Evolutionary conservation across 1,284 basidiomycete genomes (phyloP), one percentile per base, ranked within the genome.

Genomic region (Sporisorium sorghi): DNA sequence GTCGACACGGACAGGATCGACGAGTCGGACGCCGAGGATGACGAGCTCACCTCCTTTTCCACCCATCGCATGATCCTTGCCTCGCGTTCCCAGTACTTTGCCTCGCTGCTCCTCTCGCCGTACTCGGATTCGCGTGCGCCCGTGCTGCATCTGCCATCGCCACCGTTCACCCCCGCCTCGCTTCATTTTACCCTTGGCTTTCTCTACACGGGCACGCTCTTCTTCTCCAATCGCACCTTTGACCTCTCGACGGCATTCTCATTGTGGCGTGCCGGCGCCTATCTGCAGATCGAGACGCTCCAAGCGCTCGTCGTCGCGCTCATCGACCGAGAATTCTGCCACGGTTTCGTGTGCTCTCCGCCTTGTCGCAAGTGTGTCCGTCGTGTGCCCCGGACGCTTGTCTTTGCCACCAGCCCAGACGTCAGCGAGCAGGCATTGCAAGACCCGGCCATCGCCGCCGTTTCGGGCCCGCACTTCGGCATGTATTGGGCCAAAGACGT

Each of bases 151-250:
- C 56, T 82, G 8, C 80, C 80, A 2, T 65, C 70, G 28, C 94
- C 95, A 0, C 95, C 95, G 0, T 98, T 98, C 86, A 97, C 96
- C 0, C 92, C 95, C 0, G 92, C 94, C 0, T 93, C 94, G 0
- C 87, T 97, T 3, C 94, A 97, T 85, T 98, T 98, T 83, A 93
- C 93, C 26, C 89, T 99, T 28, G 95, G 95, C 15, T 95, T 91
- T 85, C 88, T 95, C 55, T 98, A 98, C 83, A 93, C 94, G 12
- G 96, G 96, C 44, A 95, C 93, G 7, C 90, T 99, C 52, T 88
- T 91, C 48, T 97, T 97, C 83, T 94, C 93, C 4, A 93, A 97
- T 80, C 88, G 96, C 19, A 91, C 92, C 0, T 97, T 94, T 85
- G 94, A 98, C 86, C 89, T 98, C 65, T 88, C 91, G 48, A 98